Evolutionary conservation across 495 filamentous ascomycete species (phyloP), one percentile per base, ranked within the genome.

Genomic region (Pseudotulostoma volvatum): DNA sequence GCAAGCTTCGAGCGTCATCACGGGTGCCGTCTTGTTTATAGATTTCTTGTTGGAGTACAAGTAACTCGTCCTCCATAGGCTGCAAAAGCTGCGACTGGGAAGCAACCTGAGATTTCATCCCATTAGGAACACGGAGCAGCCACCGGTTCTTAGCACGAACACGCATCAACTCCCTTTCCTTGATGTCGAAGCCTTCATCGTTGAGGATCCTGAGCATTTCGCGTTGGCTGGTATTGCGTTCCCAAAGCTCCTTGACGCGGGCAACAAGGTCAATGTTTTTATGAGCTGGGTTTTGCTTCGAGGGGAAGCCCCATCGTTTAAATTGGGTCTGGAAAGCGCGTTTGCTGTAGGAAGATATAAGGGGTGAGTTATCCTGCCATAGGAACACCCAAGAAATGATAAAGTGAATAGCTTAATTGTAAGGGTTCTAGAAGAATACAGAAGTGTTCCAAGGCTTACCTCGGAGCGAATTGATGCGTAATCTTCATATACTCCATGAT

Each of bases 301-400:
- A 71, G 2, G 83, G 82, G 42, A 87, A 90, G 0, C 70, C 67
- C 83, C 83, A 90, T 53, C 73, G 64, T 48, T 73, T 78, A 57
- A 84, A 83, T 41, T 81, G 77, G 8, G 64, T 69, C 50, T 84
- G 79, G 45, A 74, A 82, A 18, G 76, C 73, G 28, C 79, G 76
- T 54, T 81, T 83, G 51, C 78, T 84, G 51, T 32, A 31, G 31
- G 25, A 9, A 25, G 18, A 14, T 15, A n/a, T n/a, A n/a, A n/a
- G n/a, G n/a, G n/a, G n/a, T n/a, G n/a, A n/a, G n/a, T n/a, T n/a
- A n/a, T n/a, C n/a, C n/a, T n/a, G n/a, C n/a, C n/a, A n/a, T n/a
- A 8, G 15, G 11, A 20, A 39, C 18, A 15, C 31, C 9, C 9
- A 18, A 43, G 3, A n/a, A 33, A 28, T 38, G 42, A 17, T 25